Conservation (phyloP, 805 yeast species). For the Saccharomycopsis sp. region DNA sequence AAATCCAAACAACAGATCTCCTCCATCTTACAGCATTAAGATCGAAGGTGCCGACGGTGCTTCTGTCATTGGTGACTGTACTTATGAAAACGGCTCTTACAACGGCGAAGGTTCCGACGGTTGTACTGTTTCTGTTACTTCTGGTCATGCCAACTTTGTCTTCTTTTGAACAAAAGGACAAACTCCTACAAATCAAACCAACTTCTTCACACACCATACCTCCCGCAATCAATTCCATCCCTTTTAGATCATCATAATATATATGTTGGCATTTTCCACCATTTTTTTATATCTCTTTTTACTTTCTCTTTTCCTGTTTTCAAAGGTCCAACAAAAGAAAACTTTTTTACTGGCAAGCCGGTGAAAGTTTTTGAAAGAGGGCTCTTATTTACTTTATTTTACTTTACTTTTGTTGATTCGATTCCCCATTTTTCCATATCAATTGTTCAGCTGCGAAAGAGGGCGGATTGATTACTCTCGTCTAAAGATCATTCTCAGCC, state of each 20-base stretch:
- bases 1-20: conserved; percentile 54
- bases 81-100: conserved; percentile 70
- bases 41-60: conserved; percentile 64
- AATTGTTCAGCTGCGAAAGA: no score
- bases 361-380: no score
- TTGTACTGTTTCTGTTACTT: conserved; percentile 63
- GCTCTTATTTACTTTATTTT: neutral
- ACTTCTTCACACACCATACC: neutral
- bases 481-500: no score
- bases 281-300: neutral
- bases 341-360: neutral
- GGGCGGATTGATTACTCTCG: no score
- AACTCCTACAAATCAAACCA: no score
- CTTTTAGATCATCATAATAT: neutral
- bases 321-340: neutral
- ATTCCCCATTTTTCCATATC: no score
- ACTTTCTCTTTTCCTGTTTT: neutral
- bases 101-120: conserved; percentile 56
- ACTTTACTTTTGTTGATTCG: neutral
- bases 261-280: neutral
- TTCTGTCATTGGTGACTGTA: conserved; percentile 59
- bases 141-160: conserved; percentile 55
- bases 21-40: conserved; percentile 57
- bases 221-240: neutral
- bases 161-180: conserved; percentile 33